Evolutionary conservation across 495 filamentous ascomycete genomes (phyloP), one percentile per base, ranked within the genome.

Genomic region (Neurospora pannonica): DNA sequence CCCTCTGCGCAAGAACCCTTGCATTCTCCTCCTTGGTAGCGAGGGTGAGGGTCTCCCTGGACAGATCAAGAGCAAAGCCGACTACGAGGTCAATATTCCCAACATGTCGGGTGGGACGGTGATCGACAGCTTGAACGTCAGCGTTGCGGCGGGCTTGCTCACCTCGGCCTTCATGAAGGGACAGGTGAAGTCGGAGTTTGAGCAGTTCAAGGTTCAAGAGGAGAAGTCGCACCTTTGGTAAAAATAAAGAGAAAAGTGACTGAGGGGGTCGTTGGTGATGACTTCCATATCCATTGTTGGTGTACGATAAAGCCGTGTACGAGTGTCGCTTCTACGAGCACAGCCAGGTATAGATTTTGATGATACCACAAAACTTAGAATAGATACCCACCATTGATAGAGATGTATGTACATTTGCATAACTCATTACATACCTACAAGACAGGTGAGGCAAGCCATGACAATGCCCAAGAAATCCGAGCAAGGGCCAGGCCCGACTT

Each of bases 101-200:
- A 85, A 84, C 42, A 70, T 84, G 31, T 74, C 76, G 17, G 81
- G 82, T 11, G 75, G 81, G 8, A 75, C 73, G 24, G 85, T 82
- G 17, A 85, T 94, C 19, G 94, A 97, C 75, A 96, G 93, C 82
- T 84, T 97, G 78, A 97, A 97, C 79, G 94, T 97, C 5, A 91
- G 91, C 76, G 93, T 95, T 19, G 94, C 94, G n/a, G 89, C 91
- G 5, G 93, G 88, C 5, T 80, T 97, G 42, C 81, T 97, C 54
- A 91, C 90, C 82, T 87, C 90, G 76, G 87, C 87, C 15, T 87
- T 87, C 48, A 70, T 86, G 75, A 82, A 80, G 74, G 79, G 78
- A 6, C 72, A 75, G 36, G 38, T 73, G 3, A 79, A 79, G 70
- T 77, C 77, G 54, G 72, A 77, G 60, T 19, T 73, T 15, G 38